Conservation (phyloP, 2,329 filamentous ascomycete species). For the Ceratocystis smalleyi region DNA sequence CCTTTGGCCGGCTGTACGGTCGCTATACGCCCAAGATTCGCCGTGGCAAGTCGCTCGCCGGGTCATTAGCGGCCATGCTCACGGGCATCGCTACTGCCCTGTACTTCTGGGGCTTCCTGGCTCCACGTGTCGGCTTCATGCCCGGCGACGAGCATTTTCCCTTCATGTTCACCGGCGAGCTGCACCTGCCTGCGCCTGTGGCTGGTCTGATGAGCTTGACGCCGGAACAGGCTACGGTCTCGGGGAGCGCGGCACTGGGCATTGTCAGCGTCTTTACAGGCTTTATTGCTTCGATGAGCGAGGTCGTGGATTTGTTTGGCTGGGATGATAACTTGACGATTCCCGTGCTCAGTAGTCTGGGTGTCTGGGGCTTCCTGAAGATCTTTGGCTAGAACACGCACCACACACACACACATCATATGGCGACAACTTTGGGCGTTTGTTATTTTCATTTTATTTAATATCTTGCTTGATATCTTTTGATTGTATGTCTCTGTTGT, state of each 20-base stretch:
- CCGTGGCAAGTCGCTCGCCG: conserved; percentile 79
- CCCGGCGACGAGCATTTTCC: conserved; percentile 51
- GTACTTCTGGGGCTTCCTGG: conserved; percentile 78
- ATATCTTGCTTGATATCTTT: conserved; percentile 2
- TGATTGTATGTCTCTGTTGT: not conserved
- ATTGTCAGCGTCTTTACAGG: conserved; percentile 77
- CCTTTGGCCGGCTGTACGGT: conserved; percentile 80
- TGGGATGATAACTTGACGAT: conserved; percentile 98
- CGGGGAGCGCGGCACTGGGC: conserved; percentile 57
- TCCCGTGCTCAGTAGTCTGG: conserved; percentile 73
- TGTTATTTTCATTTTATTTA: not conserved
- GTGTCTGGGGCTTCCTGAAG: conserved; percentile 83
- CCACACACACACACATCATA: not conserved
- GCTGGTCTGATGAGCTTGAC: conserved; percentile 47
- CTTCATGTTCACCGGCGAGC: conserved; percentile 66
- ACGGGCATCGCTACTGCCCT: conserved; percentile 71
- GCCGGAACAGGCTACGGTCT: conserved; percentile 43
- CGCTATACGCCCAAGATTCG: conserved; percentile 75
- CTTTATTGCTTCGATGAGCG: conserved; percentile 74
- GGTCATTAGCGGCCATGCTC: conserved; percentile 67
- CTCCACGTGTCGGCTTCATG: conserved; percentile 50
- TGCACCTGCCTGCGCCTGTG: conserved; percentile 51
- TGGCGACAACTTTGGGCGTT: not conserved
- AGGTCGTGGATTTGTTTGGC: conserved; percentile 79
- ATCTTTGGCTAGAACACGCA: conserved; percentile 47